Conservation (phyloP, 768 basidiomycete genomes). For the Kwoniella sp. region DNA sequence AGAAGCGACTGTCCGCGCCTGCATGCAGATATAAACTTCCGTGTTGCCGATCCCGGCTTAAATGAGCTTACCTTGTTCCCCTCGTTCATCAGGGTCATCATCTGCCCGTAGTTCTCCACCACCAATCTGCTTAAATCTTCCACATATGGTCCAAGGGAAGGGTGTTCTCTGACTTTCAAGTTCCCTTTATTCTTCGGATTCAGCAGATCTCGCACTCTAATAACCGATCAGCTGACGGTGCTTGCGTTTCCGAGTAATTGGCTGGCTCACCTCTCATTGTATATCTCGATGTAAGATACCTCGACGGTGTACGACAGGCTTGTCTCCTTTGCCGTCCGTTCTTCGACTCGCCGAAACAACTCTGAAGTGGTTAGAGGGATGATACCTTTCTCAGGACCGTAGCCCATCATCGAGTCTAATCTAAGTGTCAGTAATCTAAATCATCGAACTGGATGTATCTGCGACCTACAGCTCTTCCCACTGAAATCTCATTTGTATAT, state of each 20-base stretch:
- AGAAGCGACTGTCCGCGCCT: conserved; percentile 91
- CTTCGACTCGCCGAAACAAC: conserved; percentile 78
- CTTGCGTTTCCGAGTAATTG: neutral
- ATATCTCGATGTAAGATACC: conserved; percentile 91
- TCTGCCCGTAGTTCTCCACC: conserved; percentile 87
- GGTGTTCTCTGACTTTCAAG: conserved; percentile 94
- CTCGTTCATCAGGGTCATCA: conserved; percentile 99
- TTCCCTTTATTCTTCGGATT: conserved; percentile 97
- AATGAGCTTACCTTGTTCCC: conserved; percentile 72
- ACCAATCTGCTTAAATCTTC: conserved; percentile 93
- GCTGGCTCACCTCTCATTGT: conserved; percentile 49
- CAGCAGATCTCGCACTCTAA: conserved; percentile 90
- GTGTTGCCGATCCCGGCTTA: too few species aligned
- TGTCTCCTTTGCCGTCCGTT: conserved; percentile 66
- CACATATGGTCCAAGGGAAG: conserved; percentile 84
- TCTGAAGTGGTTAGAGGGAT: conserved; percentile 94
- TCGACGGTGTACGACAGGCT: conserved; percentile 85
- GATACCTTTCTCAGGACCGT: conserved; percentile 94
- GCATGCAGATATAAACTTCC: too few species aligned
- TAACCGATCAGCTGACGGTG: neutral
- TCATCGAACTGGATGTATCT: too few species aligned
- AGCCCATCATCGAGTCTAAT: conserved; percentile 59
- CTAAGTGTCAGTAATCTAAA: conserved; percentile 31
- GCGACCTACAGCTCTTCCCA: conserved; percentile 49
- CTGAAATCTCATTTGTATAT: conserved; percentile 22